Evolutionary conservation across 225 moss, liverwort and hornwort genomes (phyloP).

Genomic region (Marchantia paleacea): DNA sequence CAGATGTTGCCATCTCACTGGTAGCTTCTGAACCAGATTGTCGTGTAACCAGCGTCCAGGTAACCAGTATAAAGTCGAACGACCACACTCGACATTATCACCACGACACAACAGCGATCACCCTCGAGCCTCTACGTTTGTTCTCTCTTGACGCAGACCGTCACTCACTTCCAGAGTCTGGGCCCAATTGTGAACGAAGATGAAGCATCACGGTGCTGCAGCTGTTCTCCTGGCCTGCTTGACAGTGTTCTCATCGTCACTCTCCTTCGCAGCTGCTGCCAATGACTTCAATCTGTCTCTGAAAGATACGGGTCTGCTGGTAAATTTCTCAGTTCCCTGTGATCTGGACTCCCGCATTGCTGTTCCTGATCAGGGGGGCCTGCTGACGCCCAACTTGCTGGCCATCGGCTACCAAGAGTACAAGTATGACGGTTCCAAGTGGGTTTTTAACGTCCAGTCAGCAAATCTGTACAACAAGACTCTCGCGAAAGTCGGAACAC

Average conservation of each 20-base stretch:
- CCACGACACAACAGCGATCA: no score
- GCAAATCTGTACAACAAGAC: conserved; percentile 30
- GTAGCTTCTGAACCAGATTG: no score
- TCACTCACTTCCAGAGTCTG: no score
- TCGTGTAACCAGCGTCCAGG: no score
- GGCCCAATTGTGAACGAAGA: no score
- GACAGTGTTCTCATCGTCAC: not conserved
- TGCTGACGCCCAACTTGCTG: conserved; percentile 33
- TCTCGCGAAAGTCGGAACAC: conserved; percentile 18
- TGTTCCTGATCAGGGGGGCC: conserved; percentile 31
- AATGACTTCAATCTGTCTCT: not conserved
- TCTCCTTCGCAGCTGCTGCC: not conserved
- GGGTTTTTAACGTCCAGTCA: conserved; percentile 1
- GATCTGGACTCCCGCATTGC: conserved; percentile 29
- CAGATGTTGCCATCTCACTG: no score
- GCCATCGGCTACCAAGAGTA: conserved; percentile 35
- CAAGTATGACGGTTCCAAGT: conserved; percentile 20
- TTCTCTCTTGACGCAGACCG: no score
- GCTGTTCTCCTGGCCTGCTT: not conserved
- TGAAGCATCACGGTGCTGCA: not conserved
- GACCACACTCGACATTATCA: no score
- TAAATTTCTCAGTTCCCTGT: conserved; percentile 49
- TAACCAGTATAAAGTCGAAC: no score
- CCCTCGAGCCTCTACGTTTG: no score
- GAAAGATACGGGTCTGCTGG: conserved; percentile 16